These are phyloP conservation scores for Paralagenidium karlingii DNA, from an alignment of 352 stramenopile genomes.

Conservation along the genomic window DNA sequence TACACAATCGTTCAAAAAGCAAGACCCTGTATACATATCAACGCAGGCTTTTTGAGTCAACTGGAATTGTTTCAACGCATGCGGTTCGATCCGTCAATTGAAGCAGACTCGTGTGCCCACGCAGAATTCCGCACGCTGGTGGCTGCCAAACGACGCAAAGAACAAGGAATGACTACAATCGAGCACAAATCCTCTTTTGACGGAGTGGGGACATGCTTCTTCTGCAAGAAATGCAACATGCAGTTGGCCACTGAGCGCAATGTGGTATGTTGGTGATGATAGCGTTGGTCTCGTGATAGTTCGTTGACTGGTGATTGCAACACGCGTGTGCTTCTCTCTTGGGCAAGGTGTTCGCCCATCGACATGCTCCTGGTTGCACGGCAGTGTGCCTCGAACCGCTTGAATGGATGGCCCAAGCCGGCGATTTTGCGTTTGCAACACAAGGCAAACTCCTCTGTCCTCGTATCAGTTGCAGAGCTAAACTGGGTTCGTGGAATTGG, in stretches of 20 bases:
- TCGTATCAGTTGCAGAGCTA: constrained; percentile 28
- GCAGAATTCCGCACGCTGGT: constrained; percentile 38
- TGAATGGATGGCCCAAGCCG: constrained; percentile 36
- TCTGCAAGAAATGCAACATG: constrained; percentile 49
- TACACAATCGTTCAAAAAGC: constrained; percentile 47
- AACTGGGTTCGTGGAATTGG: constrained; percentile 71
- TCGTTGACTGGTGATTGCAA: background rate
- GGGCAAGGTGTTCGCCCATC: background rate
- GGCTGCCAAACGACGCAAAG: constrained; percentile 17
- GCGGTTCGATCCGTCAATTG: constrained; percentile 18
- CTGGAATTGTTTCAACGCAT: constrained; percentile 60
- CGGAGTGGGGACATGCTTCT: constrained; percentile 9
- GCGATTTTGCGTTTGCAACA: constrained; percentile 15
- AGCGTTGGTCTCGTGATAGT: background rate
- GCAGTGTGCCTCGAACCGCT: constrained; percentile 50
- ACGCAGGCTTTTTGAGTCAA: constrained; percentile 55
- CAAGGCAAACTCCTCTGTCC: constrained; percentile 55
- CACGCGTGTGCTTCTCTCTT: background rate
- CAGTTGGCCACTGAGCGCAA: constrained; percentile 35
- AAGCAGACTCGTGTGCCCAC: constrained; percentile 35
- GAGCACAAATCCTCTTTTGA: constrained; percentile 11
- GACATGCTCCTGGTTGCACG: constrained; percentile 2
- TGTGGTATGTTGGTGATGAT: constrained; percentile 12
- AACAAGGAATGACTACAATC: constrained; percentile 13
- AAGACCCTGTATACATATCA: constrained; percentile 69